Conservation (phyloP, 129 eudicot genomes). For the Pseudognaphalium luteoalbum region DNA sequence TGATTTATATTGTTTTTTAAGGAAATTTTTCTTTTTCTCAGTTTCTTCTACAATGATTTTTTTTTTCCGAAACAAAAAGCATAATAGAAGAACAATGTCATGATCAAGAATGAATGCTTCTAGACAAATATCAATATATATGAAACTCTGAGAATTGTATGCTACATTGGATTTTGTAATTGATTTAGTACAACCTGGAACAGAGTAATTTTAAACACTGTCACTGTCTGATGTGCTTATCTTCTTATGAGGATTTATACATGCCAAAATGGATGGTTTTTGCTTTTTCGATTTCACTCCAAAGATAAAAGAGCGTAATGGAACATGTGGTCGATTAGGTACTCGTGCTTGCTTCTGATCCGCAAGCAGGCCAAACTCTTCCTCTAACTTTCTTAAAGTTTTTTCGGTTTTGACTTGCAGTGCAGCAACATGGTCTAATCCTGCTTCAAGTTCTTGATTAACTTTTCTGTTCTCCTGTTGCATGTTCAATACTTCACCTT, state of each 20-base stretch:
- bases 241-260: constrained; percentile 53
- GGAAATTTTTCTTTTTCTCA: no score
- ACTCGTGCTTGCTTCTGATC: constrained; percentile 36
- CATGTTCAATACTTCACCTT: constrained; percentile 93
- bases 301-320: constrained; percentile 77
- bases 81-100: no score
- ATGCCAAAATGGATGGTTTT: constrained; percentile 66
- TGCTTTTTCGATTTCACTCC: constrained; percentile 64
- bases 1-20: no score
- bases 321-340: constrained; percentile 46
- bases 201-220: constrained; percentile 10
- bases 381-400: constrained; percentile 48
- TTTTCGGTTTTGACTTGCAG: constrained; percentile 55
- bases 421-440: constrained; percentile 53
- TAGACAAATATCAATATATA: no score
- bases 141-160: not conserved
- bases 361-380: constrained; percentile 48
- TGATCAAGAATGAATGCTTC: no score
- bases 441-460: constrained; percentile 71
- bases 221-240: constrained; percentile 25
- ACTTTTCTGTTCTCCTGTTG: constrained; percentile 89
- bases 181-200: not conserved
- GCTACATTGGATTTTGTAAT: not conserved
- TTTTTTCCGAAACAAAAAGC: no score
- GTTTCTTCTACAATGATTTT: no score